Base-by-base conservation (phyloP, 352 stramenopile species). In the Aphanomyces astaci region DNA sequence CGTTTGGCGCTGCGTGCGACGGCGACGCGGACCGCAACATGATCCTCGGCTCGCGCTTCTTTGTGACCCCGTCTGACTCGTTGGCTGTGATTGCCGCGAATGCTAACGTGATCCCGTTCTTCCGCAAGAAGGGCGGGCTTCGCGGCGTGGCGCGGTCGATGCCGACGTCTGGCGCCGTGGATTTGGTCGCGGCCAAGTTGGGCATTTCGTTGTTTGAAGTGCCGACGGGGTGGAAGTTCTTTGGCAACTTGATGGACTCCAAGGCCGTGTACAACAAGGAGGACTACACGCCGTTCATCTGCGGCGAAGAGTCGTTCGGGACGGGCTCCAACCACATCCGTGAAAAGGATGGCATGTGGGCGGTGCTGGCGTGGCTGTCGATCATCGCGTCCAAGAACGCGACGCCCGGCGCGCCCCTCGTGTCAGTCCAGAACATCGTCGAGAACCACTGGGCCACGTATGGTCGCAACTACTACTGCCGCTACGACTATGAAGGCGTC, bases 191-290 rank as follows among this genome's bases (percentile, higher is more conserved):
- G 5, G 87, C 96, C 77, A 96, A 96, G 73, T 79, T 98, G 46
- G 87, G 86, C 53, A 96, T 99, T 67, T 84, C 88, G 17, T 91
- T 95, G 60, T 99, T 99, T 76, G 95, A 98, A 66, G 98, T 98
- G 39, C 97, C 97, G 22, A 99, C 97, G 31, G 97, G 97, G 56
- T 99, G 97, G 97, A 99, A 99, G 83, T 99, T 98, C 80, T 99
- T 99, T 74, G 97, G 97, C 39, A 99, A 99, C 81, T 80, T 99
- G 28, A 99, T 99, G 97, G 95, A 98, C 79, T 98, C 94, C 15
- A 95, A 97, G 70, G 92, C 96, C 40, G 81, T 97, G 53, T 98
- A 97, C 72, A 90, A 88, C 66, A 96, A 96, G 75, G 89, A 97
- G 70, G 94, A 99, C 76, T 99, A 98, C 79, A 97, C 90, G 36